Conservation (phyloP, 352 stramenopile genomes). For the Pythium oligandrum region DNA sequence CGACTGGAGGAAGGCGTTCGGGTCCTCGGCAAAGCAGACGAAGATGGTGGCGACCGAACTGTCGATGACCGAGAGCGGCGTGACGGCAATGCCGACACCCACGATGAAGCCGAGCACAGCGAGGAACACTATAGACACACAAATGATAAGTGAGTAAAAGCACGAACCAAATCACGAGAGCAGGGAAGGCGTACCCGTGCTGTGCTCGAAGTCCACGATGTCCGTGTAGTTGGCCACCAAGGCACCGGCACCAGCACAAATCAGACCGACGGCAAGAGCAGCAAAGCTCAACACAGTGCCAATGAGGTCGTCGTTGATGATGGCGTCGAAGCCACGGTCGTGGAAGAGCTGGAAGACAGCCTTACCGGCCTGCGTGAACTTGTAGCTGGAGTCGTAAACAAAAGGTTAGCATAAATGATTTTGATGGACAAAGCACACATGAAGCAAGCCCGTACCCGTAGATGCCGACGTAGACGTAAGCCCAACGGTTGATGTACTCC, state of each 20-base stretch:
- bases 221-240: constrained; percentile 46
- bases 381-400: constrained; percentile 61
- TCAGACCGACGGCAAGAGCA: constrained; percentile 82
- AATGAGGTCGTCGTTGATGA: constrained; percentile 96
- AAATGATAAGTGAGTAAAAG: constrained; percentile 2
- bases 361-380: constrained; percentile 90
- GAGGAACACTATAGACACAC: constrained; percentile 39
- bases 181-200: constrained; percentile 32
- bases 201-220: constrained; percentile 57
- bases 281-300: constrained; percentile 89
- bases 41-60: constrained; percentile 95
- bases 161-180: not conserved
- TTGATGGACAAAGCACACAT: not conserved
- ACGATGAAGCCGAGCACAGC: constrained; percentile 87
- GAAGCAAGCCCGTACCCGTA: constrained; percentile 31
- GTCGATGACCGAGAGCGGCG: constrained; percentile 90
- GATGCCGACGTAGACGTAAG: constrained; percentile 93
- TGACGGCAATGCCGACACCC: constrained; percentile 83
- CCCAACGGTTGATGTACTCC: constrained; percentile 93
- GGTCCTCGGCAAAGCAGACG: constrained; percentile 95
- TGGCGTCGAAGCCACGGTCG: constrained; percentile 91
- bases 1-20: constrained; percentile 67
- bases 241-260: constrained; percentile 58
- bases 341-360: constrained; percentile 93
- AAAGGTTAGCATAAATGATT: not conserved